phyloP scores from a whole-genome alignment of 768 basidiomycete genomes.

The Leucosporidium scottii region DNA sequence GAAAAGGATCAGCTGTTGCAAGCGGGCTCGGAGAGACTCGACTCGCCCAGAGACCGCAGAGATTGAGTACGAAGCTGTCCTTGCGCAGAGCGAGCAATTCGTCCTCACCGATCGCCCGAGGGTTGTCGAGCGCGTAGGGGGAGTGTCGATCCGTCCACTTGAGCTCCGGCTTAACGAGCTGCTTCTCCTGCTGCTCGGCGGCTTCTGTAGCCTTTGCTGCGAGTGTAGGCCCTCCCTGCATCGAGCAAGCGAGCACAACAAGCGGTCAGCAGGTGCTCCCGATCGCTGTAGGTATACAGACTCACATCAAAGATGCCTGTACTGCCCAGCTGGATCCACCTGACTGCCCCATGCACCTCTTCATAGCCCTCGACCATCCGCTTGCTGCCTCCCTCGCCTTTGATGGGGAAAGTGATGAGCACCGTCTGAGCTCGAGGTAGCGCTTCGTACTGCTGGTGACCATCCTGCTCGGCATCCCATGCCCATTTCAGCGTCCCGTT shows the following conservation, averaged over 20 bases:
- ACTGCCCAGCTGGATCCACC: slow-evolving; percentile 58
- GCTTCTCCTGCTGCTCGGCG: slow-evolving; percentile 12
- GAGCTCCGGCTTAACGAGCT: background rate
- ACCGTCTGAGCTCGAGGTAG: slow-evolving; percentile 55
- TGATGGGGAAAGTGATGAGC: slow-evolving; percentile 45
- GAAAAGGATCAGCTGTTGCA: background rate
- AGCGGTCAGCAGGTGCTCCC: background rate
- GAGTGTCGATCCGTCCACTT: slow-evolving; percentile 55
- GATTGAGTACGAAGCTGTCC: slow-evolving; percentile 54
- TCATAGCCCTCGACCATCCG: slow-evolving; percentile 50
- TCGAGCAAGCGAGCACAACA: too few species aligned
- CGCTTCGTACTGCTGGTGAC: slow-evolving; percentile 46
- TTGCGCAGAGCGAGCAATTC: slow-evolving; percentile 52
- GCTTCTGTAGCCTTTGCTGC: background rate
- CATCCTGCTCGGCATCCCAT: slow-evolving; percentile 52
- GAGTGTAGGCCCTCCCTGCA: slow-evolving; percentile 40
- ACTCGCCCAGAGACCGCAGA: slow-evolving; percentile 53
- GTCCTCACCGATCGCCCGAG: slow-evolving; percentile 51
- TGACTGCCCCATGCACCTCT: slow-evolving; percentile 41
- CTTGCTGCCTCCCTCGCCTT: slow-evolving; percentile 46
- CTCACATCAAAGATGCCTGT: slow-evolving; percentile 60
- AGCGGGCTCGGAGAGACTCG: too few species aligned
- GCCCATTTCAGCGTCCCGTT: slow-evolving; percentile 51
- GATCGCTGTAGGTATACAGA: background rate
- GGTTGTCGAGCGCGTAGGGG: slow-evolving; percentile 44